A percentile compares a stretch with the other conserved stretches of the same genome.
Evolutionary conservation across 1,284 basidiomycete species (phyloP).

Genomic region (Pterula multifida): DNA sequence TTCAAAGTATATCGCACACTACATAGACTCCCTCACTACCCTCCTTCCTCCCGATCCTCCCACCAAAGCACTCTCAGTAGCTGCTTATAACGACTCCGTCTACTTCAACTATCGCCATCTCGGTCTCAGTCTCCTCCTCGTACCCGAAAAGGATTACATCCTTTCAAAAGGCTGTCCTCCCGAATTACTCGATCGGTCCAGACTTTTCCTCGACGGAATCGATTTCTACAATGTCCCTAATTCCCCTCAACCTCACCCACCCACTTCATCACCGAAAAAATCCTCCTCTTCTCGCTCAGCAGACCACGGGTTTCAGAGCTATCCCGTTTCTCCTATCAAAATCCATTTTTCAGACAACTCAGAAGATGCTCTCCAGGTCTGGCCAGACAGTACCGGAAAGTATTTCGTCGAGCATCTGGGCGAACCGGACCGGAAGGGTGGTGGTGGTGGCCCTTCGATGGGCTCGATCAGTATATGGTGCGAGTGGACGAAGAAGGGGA

Average conservation of each 20-base stretch:
- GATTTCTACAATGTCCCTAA: conserved; percentile 66
- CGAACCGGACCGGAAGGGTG: conserved; percentile 80
- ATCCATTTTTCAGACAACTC: conserved; percentile 26
- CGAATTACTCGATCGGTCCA: conserved; percentile 34
- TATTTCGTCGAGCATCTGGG: conserved; percentile 65
- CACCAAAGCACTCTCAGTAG: conserved; percentile 43
- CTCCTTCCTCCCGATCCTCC: conserved; percentile 11
- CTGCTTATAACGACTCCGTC: conserved; percentile 68
- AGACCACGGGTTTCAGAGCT: conserved; percentile 40
- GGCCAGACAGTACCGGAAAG: conserved; percentile 49
- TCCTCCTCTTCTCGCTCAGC: conserved; percentile 23
- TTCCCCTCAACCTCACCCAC: conserved; percentile 11
- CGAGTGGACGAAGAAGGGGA: conserved; percentile 72
- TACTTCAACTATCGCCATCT: conserved; percentile 76
- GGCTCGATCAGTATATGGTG: conserved; percentile 88
- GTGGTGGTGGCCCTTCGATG: conserved; percentile 66
- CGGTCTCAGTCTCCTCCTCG: conserved; percentile 70
- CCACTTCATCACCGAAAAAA: conserved; percentile 15
- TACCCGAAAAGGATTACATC: conserved; percentile 47
- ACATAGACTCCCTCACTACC: conserved; percentile 28
- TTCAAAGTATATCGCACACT: conserved; percentile 29
- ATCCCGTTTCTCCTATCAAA: conserved; percentile 35
- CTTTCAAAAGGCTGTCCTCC: conserved; percentile 32
- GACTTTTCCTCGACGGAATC: conserved; percentile 53
- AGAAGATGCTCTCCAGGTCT: conserved; percentile 34